Evolutionary conservation across 371 early-diverging fungal species (phyloP).

Genomic region (Rhizopus stolonifer): DNA sequence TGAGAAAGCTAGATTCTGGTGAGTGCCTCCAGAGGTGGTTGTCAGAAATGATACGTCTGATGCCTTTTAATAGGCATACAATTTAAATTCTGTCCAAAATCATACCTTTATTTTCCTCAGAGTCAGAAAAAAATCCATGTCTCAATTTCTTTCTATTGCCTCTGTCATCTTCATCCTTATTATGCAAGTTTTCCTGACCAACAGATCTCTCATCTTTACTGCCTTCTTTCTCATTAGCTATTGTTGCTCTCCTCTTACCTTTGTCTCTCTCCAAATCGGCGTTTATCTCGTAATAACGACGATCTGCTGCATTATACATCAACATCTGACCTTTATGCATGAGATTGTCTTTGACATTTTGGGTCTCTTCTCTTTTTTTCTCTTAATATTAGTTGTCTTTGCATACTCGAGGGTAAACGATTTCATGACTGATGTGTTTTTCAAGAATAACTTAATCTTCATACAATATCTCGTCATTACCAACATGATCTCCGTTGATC

Average conservation of each 20-base stretch:
- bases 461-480: no score
- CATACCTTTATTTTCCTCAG: neutral
- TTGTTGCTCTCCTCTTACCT: no score
- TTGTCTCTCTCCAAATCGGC: no score
- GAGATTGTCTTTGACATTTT: neutral
- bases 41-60: conserved; percentile 1
- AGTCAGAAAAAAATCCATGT: neutral
- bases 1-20: neutral
- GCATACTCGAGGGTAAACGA: neutral
- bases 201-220: neutral
- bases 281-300: no score
- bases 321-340: neutral
- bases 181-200: no score
- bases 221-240: neutral
- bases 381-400: conserved; percentile 3
- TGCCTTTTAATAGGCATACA: neutral
- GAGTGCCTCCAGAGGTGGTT: neutral
- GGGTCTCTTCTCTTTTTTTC: conserved; percentile 1
- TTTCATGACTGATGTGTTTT: neutral
- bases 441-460: no score
- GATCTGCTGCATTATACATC: no score
- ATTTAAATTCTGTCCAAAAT: neutral
- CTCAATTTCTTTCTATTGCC: no score
- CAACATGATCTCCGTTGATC: neutral
- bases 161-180: no score